These are phyloP conservation scores for Aspergillus melleus DNA, from an alignment of 2,329 filamentous ascomycete species.

Conservation along the genomic window DNA sequence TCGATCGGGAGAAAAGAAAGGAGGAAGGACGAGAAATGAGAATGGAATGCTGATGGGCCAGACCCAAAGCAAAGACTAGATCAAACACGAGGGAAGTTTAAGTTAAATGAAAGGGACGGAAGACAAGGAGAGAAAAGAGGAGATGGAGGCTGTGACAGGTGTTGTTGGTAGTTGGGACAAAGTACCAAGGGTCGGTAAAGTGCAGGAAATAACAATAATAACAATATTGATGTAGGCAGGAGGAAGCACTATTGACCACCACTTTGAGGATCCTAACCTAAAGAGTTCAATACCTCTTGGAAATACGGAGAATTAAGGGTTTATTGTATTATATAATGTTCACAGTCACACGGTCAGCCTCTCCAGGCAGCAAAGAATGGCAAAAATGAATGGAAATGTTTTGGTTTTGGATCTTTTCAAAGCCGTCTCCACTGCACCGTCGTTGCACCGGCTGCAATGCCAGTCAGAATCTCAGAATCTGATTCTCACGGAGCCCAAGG, in stretches of 20 bases:
- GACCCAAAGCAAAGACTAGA: neutral
- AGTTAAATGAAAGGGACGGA: neutral
- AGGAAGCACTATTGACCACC: neutral
- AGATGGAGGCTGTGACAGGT: neutral
- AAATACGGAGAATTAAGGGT: no score
- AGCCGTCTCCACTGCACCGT: no score
- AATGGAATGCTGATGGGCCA: neutral
- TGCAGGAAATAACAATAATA: neutral
- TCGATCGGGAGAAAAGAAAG: neutral
- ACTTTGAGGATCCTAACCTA: neutral
- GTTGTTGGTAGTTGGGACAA: no score
- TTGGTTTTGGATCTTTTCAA: no score
- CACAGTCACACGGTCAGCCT: no score
- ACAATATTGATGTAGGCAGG: neutral
- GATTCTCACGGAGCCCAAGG: neutral
- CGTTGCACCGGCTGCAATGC: no score
- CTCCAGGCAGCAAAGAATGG: no score
- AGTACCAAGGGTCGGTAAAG: no score
- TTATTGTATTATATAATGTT: no score
- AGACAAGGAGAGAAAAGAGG: neutral
- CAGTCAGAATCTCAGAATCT: no score
- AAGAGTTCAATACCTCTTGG: neutral
- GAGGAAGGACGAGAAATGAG: neutral
- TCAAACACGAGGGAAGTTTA: neutral
- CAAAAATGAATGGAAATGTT: no score